Conservation (phyloP, 345 rosid species). For the Raphanus raphanistrum region DNA sequence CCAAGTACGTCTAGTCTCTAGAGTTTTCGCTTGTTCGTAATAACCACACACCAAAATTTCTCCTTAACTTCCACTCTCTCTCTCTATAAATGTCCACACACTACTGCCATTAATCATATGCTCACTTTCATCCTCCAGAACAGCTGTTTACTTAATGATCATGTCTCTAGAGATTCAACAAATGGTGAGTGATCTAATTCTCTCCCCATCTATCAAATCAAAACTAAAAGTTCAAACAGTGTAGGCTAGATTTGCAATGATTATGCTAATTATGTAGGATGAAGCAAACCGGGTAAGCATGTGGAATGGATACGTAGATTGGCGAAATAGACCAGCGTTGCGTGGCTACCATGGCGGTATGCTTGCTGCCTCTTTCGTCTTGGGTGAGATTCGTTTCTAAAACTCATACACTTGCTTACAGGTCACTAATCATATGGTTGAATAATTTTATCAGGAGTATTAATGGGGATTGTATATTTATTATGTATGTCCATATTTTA, state of each 20-base stretch:
- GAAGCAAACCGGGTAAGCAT: conserved; percentile 39
- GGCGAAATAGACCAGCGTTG: conserved; percentile 65
- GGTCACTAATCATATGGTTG: not conserved
- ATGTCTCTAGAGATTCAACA: conserved; percentile 32
- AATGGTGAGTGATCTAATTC: conserved; percentile 21
- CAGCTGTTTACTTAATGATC: conserved; percentile 23
- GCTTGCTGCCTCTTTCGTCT: conserved; percentile 74
- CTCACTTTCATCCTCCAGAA: conserved; percentile 34
- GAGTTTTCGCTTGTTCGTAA: conserved; percentile 39
- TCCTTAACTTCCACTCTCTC: conserved; percentile 14
- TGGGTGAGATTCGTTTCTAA: conserved; percentile 48
- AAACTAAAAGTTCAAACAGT: not conserved
- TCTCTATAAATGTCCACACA: conserved; percentile 32
- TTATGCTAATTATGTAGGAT: conserved; percentile 43
- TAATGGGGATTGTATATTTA: not conserved
- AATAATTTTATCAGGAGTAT: not conserved
- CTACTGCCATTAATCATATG: conserved; percentile 26
- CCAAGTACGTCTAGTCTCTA: conserved; percentile 32
- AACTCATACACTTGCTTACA: not conserved
- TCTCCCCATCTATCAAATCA: not conserved
- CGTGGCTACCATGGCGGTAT: conserved; percentile 76
- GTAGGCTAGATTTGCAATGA: not conserved
- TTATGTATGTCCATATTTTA: conserved; percentile 20
- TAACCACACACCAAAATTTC: conserved; percentile 30
- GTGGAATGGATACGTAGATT: conserved; percentile 69